phyloP scores from a whole-genome alignment of 805 yeast genomes.

The Wickerhamomyces sydowiorum region DNA sequence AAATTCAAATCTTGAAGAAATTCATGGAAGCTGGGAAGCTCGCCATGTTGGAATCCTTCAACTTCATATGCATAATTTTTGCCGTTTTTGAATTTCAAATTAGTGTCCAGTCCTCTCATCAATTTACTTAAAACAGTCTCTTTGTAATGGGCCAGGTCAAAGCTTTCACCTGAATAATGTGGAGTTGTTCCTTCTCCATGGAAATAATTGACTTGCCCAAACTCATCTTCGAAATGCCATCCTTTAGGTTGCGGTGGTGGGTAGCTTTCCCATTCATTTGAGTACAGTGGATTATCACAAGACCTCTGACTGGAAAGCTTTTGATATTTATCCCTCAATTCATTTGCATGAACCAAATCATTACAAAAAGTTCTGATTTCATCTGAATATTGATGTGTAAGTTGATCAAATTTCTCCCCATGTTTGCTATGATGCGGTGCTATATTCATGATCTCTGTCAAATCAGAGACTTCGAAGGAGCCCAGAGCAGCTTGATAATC shows the following conservation, averaged over 20 bases:
- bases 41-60: conserved; percentile 10
- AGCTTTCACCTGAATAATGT: conserved; percentile 31
- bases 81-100: not conserved
- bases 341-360: conserved; percentile 24
- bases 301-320: conserved; percentile 60
- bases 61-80: conserved; percentile 20
- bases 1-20: conserved; percentile 26
- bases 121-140: conserved; percentile 7
- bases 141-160: conserved; percentile 25
- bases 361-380: conserved; percentile 8
- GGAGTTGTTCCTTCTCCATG: conserved; percentile 17
- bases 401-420: conserved; percentile 5
- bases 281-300: conserved; percentile 67
- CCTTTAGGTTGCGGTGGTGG: conserved; percentile 61
- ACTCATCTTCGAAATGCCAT: conserved; percentile 32
- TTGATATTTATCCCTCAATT: conserved; percentile 63
- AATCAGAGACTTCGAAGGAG: conserved; percentile 4
- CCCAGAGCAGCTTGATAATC: conserved; percentile 20
- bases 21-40: conserved; percentile 24
- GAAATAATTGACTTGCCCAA: conserved; percentile 20
- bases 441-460: conserved; percentile 2
- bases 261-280: conserved; percentile 63
- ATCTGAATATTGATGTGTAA: conserved; percentile 8
- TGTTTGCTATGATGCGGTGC: not conserved
- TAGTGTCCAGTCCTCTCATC: not conserved